Evolutionary conservation across 441 rosid species (phyloP).

Genomic region (Biscutella auriculata): DNA sequence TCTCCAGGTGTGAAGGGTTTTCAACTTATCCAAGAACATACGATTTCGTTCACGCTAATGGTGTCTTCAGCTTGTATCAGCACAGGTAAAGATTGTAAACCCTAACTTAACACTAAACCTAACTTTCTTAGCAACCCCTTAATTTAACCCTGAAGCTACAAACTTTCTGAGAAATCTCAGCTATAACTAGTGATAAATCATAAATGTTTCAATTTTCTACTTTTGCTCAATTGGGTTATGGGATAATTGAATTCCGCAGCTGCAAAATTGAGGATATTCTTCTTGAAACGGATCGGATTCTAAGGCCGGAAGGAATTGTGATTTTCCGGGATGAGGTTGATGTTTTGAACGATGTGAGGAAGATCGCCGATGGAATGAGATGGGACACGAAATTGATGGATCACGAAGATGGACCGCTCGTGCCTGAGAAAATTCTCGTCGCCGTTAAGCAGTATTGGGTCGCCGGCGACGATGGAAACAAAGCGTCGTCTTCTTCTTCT

Average conservation of each 20-base stretch:
- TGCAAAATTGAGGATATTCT: constrained; percentile 77
- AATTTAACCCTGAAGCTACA: not conserved
- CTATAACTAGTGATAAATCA: not conserved
- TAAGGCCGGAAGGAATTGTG: constrained; percentile 84
- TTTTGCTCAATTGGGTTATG: not conserved
- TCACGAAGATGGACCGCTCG: constrained; percentile 94
- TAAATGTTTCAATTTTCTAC: not conserved
- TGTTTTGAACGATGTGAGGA: constrained; percentile 54
- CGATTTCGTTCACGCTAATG: constrained; percentile 74
- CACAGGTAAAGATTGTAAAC: constrained; percentile 33
- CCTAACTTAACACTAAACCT: not conserved
- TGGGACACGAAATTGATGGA: constrained; percentile 84
- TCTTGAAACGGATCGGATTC: constrained; percentile 76
- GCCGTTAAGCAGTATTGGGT: constrained; percentile 86
- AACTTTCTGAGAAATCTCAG: not conserved
- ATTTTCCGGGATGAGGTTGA: constrained; percentile 73
- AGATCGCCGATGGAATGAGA: constrained; percentile 62
- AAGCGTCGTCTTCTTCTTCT: constrained; percentile 21
- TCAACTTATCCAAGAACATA: constrained; percentile 93
- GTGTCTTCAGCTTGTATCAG: constrained; percentile 63
- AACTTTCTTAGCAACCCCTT: not conserved
- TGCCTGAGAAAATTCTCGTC: constrained; percentile 65
- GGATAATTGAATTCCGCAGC: constrained; percentile 21
- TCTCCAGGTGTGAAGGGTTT: constrained; percentile 87
- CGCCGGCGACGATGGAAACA: constrained; percentile 39